Evolutionary conservation across 176 grass and related monocot species (phyloP), one percentile per base, ranked within the genome.

Genomic region (Oryza rufipogon): DNA sequence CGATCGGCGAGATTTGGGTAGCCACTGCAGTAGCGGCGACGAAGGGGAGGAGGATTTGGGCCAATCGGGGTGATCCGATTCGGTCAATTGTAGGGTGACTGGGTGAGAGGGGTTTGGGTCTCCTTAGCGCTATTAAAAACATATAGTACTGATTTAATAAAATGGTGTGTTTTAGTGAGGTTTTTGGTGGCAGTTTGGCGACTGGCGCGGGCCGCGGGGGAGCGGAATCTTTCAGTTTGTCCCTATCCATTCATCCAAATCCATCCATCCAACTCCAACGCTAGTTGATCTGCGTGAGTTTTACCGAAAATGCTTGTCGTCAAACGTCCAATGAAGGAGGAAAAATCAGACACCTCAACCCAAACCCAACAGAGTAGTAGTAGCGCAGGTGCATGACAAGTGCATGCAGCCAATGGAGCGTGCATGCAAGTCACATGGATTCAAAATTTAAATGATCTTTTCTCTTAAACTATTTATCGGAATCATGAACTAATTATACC

Each of bases 181-280:
- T 70, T 81, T 52, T 70, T 13, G 87, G 82, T 86, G 66, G 72
- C 0, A 10, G 52, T 81, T 89, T 86, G 88, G 78, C 41, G 52
- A 85, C 30, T 52, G 66, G 42, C 82, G 51, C 1, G 2, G 42
- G 32, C 3, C 5, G 39, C 23, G 39, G 47, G 2, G 15, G 8
- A 23, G 74, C 19, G 13, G 83, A 86, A 86, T 78, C 88, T 86
- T 73, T 47, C 4, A 13, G 11, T 28, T 64, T 85, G 88, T 71
- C 78, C n/a, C 41, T 23, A 81, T 39, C 58, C n/a, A 69, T 52
- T 22, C 42, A 71, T 39, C 30, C 30, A 32, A 32, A 32, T 32
- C 30, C 30, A 32, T 32, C 30, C 2, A 32, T 32, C 30, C 30
- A 32, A 32, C 30, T 32, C 58, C 15, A 69, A 52, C 32, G 48